Evolutionary conservation across 2,329 filamentous ascomycete species (phyloP).

Genomic region (Shiraia sp.): DNA sequence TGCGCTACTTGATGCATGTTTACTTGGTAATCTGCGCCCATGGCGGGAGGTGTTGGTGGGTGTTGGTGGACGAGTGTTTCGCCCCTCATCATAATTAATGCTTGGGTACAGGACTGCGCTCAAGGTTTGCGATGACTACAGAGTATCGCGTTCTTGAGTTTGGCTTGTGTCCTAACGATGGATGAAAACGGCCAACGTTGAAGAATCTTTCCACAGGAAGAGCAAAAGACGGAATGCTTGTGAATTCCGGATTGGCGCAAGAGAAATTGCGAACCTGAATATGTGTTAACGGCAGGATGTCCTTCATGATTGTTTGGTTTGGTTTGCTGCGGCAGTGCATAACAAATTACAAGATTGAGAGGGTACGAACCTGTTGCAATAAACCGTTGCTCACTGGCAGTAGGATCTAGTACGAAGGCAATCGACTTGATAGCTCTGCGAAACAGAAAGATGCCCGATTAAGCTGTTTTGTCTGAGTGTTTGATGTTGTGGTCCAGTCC

Average conservation of each 20-base stretch:
- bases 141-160: slow-evolving; percentile 3
- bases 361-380: slow-evolving; percentile 41
- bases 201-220: neutral
- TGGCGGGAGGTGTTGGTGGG: slow-evolving; percentile 42
- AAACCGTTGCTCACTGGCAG: slow-evolving; percentile 37
- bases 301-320: slow-evolving; percentile 31
- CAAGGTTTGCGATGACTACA: slow-evolving; percentile 8
- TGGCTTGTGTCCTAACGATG: slow-evolving; percentile 3
- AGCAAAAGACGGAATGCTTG: neutral
- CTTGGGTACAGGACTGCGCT: slow-evolving; percentile 9
- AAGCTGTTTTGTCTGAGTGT: slow-evolving; percentile 37
- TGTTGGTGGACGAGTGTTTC: slow-evolving; percentile 42
- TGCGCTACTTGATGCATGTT: slow-evolving; percentile 48
- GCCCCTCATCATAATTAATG: slow-evolving; percentile 32
- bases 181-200: neutral
- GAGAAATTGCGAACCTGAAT: slow-evolving; percentile 17
- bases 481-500: slow-evolving; percentile 36
- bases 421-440: slow-evolving; percentile 28
- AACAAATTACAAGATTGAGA: slow-evolving; percentile 28
- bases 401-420: slow-evolving; percentile 27
- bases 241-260: slow-evolving; percentile 23
- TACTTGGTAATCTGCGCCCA: slow-evolving; percentile 36
- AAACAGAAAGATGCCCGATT: slow-evolving; percentile 27
- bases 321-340: slow-evolving; percentile 40
- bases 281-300: slow-evolving; percentile 29